A percentile compares a stretch with the other conserved stretches of the same genome.
phyloP scores from a whole-genome alignment of 331 rosid species.

The Cydonia oblonga region DNA sequence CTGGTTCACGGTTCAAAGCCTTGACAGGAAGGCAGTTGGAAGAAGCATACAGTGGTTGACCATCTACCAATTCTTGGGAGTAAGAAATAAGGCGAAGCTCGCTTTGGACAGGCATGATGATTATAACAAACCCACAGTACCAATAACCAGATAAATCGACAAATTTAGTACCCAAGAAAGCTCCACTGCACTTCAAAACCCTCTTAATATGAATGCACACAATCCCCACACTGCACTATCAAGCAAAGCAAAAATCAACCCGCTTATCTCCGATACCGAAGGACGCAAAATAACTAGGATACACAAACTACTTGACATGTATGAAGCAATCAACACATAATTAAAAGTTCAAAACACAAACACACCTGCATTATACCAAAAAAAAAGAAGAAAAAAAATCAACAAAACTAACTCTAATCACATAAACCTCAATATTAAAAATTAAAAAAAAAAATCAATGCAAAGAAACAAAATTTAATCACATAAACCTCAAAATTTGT shows the following conservation, averaged over 20 bases:
- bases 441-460: no score
- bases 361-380: not conserved
- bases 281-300: not conserved
- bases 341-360: not conserved
- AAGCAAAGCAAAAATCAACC: constrained; percentile 12
- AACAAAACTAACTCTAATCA: not conserved
- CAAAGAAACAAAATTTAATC: not conserved
- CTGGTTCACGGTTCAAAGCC: constrained; percentile 66
- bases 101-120: constrained; percentile 39
- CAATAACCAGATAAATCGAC: not conserved
- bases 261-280: not conserved
- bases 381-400: not conserved
- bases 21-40: constrained; percentile 75
- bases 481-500: not conserved
- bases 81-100: constrained; percentile 43
- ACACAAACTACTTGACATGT: not conserved
- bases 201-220: not conserved
- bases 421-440: not conserved
- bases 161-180: constrained; percentile 8
- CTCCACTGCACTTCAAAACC: not conserved
- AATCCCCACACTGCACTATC: constrained; percentile 27
- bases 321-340: not conserved
- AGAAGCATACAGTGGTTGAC: constrained; percentile 60
- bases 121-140: not conserved
- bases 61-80: constrained; percentile 67